A percentile compares a stretch with the other conserved stretches of the same genome.
These are phyloP conservation scores for Plasmodium knowlesi DNA, from an alignment of 169 alveolate species.

Conservation along the genomic window DNA sequence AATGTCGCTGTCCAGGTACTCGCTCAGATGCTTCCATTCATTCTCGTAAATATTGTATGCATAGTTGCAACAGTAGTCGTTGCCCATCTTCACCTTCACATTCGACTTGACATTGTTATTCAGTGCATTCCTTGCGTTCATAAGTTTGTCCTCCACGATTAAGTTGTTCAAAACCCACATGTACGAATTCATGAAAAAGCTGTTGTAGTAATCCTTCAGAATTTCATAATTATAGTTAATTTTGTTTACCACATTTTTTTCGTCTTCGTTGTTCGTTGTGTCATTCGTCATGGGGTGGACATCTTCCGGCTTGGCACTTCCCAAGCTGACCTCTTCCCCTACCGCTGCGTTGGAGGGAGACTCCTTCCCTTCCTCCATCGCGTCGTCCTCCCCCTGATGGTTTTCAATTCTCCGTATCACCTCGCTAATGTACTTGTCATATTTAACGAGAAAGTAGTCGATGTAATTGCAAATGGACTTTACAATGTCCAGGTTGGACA, in stretches of 20 bases:
- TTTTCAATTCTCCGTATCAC: slow-evolving; percentile 77
- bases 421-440: slow-evolving; percentile 87
- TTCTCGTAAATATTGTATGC: slow-evolving; percentile 52
- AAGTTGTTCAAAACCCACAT: slow-evolving; percentile 97
- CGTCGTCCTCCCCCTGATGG: slow-evolving; percentile 72
- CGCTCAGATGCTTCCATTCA: slow-evolving; percentile 67
- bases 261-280: slow-evolving; percentile 1
- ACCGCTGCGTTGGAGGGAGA: neutral
- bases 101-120: slow-evolving; percentile 79
- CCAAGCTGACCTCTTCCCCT: neutral
- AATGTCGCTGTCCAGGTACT: slow-evolving; percentile 58
- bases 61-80: slow-evolving; percentile 66
- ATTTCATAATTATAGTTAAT: slow-evolving; percentile 87
- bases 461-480: slow-evolving; percentile 88
- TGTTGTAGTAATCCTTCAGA: slow-evolving; percentile 92
- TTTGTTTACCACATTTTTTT: slow-evolving; percentile 52
- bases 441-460: slow-evolving; percentile 88
- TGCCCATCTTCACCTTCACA: slow-evolving; percentile 72
- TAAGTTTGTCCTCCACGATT: slow-evolving; percentile 91
- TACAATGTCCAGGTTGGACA: slow-evolving; percentile 91
- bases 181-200: slow-evolving; percentile 92
- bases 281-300: neutral
- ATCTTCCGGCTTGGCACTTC: neutral
- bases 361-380: neutral
- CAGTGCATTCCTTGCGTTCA: slow-evolving; percentile 83